Evolutionary conservation across 2,329 filamentous ascomycete species (phyloP), one percentile per base, ranked within the genome.

Genomic region (Gliomastix tumulicola): DNA sequence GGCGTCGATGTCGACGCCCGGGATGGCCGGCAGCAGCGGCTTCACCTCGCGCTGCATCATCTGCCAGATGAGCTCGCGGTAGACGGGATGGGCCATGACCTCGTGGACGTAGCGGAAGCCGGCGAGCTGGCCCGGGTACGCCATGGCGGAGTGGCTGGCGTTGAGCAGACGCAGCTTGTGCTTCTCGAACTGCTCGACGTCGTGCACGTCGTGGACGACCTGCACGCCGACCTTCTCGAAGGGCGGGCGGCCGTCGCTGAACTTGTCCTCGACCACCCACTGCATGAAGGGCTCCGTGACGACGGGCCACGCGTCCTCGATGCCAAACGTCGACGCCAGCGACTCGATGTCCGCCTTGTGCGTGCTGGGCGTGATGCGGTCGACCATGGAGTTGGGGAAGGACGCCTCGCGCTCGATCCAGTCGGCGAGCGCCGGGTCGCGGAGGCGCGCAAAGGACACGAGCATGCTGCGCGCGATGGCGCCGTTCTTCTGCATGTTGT

Each of bases 401-500:
- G 56, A 61, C 35, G 62, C 69, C 42, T 69, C 37, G 42, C 65
- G 54, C 20, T 51, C 46, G 40, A 74, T 71, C 68, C 69, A 74
- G 33, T 62, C 51, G 35, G 70, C 68, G 16, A 74, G 40, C 23
- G 63, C 58, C 3, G 69, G 62, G 56, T 70, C 57, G 41, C 59
- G 61, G 32, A 68, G 56, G 21, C 57, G 58, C 3, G 69, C 69
- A 46, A 73, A 74, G 3, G 68, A 64, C 43, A 57, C 48, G 23
- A 74, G 65, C 69, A 74, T 74, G 51, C 59, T 47, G 23, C 67
- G 66, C 6, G 67, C 69, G 53, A 74, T 73, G 50, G 63, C 56
- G 37, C 69, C 69, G 51, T 74, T 74, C 60, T 70, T 69, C 57
- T 72, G 69, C 69, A 74, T 74, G 56, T 74, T 74, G 51, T 74